Percentiles rank a stretch among this genome's conserved stretches.
phyloP scores from a whole-genome alignment of 345 rosid genomes.

The Acer negundo region DNA sequence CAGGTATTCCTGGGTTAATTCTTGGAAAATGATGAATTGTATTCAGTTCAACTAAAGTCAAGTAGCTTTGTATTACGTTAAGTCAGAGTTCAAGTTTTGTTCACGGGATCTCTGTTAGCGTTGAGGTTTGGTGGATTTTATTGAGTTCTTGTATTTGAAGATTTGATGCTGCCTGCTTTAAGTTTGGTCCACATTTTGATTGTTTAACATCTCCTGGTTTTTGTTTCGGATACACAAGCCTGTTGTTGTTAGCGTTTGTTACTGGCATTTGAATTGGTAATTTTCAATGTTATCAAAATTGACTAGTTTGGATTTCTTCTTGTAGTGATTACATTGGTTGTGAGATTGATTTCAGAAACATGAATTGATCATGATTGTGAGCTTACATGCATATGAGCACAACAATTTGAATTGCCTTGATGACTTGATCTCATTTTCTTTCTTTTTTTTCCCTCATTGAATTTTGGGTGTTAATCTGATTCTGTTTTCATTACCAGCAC shows the following conservation, averaged over 20 bases:
- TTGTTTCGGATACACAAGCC: conserved; percentile 8
- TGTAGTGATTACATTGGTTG: conserved; percentile 7
- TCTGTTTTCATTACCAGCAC: conserved; percentile 15
- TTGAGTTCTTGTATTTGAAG: conserved; percentile 5
- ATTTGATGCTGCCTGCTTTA: background rate
- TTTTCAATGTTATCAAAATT: conserved; percentile 7
- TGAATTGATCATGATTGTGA: background rate
- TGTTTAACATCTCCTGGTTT: background rate
- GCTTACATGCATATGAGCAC: background rate
- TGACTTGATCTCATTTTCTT: background rate
- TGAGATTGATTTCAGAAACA: background rate
- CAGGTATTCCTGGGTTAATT: conserved; percentile 11
- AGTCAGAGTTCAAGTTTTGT: conserved; percentile 9
- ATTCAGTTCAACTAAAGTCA: conserved; percentile 13
- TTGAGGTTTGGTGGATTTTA: conserved; percentile 1
- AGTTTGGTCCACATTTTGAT: background rate
- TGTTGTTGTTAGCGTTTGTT: conserved; percentile 22
- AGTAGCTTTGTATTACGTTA: conserved; percentile 16
- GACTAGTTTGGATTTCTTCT: conserved; percentile 6
- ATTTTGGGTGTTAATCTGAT: conserved; percentile 12
- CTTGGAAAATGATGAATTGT: background rate
- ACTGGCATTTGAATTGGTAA: conserved; percentile 17
- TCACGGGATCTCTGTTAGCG: background rate
- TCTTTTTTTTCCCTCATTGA: background rate
- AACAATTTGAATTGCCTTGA: background rate